Evolutionary conservation across 352 stramenopile genomes (phyloP), one percentile per base, ranked within the genome.

Genomic region (Globisporangium alternatum): DNA sequence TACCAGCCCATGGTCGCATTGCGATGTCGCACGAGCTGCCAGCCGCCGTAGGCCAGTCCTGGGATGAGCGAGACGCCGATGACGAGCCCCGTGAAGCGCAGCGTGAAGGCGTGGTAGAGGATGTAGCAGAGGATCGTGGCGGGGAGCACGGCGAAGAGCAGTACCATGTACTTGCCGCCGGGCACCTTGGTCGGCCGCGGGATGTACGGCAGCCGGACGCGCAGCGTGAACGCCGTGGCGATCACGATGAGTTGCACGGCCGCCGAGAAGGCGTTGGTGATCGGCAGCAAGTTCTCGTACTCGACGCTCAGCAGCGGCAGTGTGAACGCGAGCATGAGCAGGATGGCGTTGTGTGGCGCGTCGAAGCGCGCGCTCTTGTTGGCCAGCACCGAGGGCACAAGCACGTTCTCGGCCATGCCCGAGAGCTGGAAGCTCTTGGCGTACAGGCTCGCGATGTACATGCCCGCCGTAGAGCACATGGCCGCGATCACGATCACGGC

Each of bases 221-320:
- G 86, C 9, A 98, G 76, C 35, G 92, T 85, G 56, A 98, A 77
- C 71, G 96, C 89, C 0, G 95, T 84, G 13, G 72, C 75, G 65
- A 98, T 97, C 60, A 98, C 94, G 35, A 98, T 67, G 3, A 98
- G 48, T 47, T 98, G 73, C 13, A 87, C 71, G 21, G 87, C 74
- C 10, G 84, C 80, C 45, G 96, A 96, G 62, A 96, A 94, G 8
- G 95, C 88, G 71, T 98, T 98, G n/a, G 96, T 80, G 68, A 98
- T 82, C 15, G 86, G 76, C 5, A 97, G 60, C 47, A 96, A 75
- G 47, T 78, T 74, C 30, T 93, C 66, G 56, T 92, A 94, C 51
- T 87, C 80, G 44, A 89, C 25, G 35, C 60, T 71, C 33, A 88
- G 31, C 9, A 91, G 62, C 31, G 70, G 67, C 3, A 90, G 56